Base-by-base conservation (phyloP, 176 grass and related monocot genomes). In the Tuctoria greenei region DNA sequence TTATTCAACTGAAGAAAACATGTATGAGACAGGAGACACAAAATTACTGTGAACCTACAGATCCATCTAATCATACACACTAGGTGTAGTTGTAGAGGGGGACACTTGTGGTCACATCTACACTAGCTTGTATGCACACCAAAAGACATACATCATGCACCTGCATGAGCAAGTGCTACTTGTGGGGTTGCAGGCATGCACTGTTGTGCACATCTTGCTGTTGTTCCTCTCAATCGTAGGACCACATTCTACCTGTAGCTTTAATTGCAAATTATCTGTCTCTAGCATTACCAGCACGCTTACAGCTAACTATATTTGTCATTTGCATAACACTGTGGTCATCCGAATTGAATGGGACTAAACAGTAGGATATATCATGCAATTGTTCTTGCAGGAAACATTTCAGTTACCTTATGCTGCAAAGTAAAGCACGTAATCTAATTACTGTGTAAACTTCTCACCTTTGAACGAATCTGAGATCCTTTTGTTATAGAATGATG, bases 251-350 rank as follows among this genome's bases (percentile, higher is more conserved):
- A 49, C 54, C 51, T 79, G 85, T 88, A 88, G 82, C 86, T 85
- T 90, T 92, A 74, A 85, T 88, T 87, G 80, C 58, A 87, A 80
- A 86, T 92, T 88, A 83, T 79, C 84, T 92, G 88, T 89, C 85
- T 83, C 67, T 76, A 84, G 66, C 66, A 18, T 91, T 79, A 78
- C 84, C 65, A 49, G 79, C 62, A 63, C 50, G 47, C 79, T 89
- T 71, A 89, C 87, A 90, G 84, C 75, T 96, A 96, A 82, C 50
- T 69, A 75, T 92, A 84, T 36, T 81, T 90, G 89, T 88, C 59
- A 78, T 90, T 90, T 86, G 62, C 42, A 52, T 60, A 77, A 80
- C 87, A 88, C 72, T 69, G 16, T 77, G 88, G 61, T 49, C 64
- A 81, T 85, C 61, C 76, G 54, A 82, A 84, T 79, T 88, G 44